A percentile compares a stretch with the other conserved stretches of the same genome.
Evolutionary conservation across 768 basidiomycete species (phyloP).

Genomic region (Lentinula guzmanii): DNA sequence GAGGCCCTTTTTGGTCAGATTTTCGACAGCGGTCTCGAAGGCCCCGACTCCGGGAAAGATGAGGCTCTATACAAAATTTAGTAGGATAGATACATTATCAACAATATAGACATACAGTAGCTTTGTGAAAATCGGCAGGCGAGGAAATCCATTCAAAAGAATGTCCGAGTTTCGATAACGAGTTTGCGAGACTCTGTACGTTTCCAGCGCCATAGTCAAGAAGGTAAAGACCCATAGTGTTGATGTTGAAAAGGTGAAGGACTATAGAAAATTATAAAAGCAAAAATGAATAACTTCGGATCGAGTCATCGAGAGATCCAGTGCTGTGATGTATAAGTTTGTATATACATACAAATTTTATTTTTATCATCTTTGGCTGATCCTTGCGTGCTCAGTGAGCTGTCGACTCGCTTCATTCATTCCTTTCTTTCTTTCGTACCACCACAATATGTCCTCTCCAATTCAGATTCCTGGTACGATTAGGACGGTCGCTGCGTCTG

Average conservation of each 20-base stretch:
- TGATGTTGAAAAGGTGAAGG: not conserved
- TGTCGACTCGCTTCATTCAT: not conserved
- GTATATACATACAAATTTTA: not conserved
- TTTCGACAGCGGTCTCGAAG: conserved; percentile 81
- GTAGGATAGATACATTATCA: conserved; percentile 2
- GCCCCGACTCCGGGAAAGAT: conserved; percentile 97
- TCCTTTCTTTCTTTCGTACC: not conserved
- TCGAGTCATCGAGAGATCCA: not conserved
- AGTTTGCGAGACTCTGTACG: conserved; percentile 90
- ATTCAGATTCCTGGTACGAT: conserved; percentile 35
- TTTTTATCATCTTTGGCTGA: not conserved
- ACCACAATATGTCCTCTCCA: conserved; percentile 37
- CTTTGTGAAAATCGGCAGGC: conserved; percentile 78
- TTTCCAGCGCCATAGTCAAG: conserved; percentile 98
- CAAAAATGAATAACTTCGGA: not conserved
- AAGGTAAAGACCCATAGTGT: conserved; percentile 63
- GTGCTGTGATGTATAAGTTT: not conserved
- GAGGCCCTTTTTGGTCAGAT: conserved; percentile 67
- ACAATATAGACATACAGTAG: conserved; percentile 62
- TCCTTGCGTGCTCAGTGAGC: not conserved
- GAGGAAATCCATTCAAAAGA: conserved; percentile 83
- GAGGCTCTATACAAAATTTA: conserved; percentile 56
- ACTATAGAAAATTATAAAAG: not conserved
- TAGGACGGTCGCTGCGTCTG: conserved; percentile 39
- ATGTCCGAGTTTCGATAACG: conserved; percentile 78